A percentile compares a stretch with the other conserved stretches of the same genome.
Evolutionary conservation across 2,329 filamentous ascomycete species (phyloP).

Genomic region (Neopestalotiopsis rosae): DNA sequence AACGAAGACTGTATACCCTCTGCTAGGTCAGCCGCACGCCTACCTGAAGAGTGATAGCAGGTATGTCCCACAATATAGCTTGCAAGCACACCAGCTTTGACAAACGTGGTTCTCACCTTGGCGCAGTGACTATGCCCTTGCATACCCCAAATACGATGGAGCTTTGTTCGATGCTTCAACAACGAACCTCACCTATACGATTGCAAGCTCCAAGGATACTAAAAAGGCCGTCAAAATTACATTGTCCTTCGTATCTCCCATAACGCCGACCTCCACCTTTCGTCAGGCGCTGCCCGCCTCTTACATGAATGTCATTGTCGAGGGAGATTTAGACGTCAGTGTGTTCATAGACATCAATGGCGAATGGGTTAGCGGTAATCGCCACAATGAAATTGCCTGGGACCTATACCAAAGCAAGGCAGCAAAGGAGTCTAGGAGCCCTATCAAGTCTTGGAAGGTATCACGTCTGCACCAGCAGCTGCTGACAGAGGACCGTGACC

Average conservation of each 20-base stretch:
- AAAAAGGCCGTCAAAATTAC: slow-evolving; percentile 42
- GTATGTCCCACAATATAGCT: neutral
- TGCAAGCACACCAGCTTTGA: slow-evolving; percentile 17
- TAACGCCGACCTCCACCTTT: slow-evolving; percentile 81
- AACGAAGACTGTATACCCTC: slow-evolving; percentile 50
- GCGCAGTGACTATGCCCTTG: slow-evolving; percentile 41
- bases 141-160: slow-evolving; percentile 49
- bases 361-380: slow-evolving; percentile 82
- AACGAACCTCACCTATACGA: slow-evolving; percentile 54
- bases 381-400: slow-evolving; percentile 74
- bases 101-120: slow-evolving; percentile 29
- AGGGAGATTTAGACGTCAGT: slow-evolving; percentile 68
- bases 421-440: slow-evolving; percentile 33
- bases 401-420: slow-evolving; percentile 54
- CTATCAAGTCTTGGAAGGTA: slow-evolving; percentile 71
- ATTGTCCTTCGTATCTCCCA: slow-evolving; percentile 71
- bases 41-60: slow-evolving; percentile 39
- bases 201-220: slow-evolving; percentile 28
- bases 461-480: slow-evolving; percentile 65
- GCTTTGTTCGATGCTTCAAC: slow-evolving; percentile 54
- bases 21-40: slow-evolving; percentile 58
- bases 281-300: slow-evolving; percentile 83
- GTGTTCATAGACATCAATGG: slow-evolving; percentile 74
- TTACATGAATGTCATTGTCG: slow-evolving; percentile 74
- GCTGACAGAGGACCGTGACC: slow-evolving; percentile 76